Percentiles rank a stretch among this genome's conserved stretches.
Evolutionary conservation across 2,329 filamentous ascomycete species (phyloP).

Genomic region (Talaromyces sp.): DNA sequence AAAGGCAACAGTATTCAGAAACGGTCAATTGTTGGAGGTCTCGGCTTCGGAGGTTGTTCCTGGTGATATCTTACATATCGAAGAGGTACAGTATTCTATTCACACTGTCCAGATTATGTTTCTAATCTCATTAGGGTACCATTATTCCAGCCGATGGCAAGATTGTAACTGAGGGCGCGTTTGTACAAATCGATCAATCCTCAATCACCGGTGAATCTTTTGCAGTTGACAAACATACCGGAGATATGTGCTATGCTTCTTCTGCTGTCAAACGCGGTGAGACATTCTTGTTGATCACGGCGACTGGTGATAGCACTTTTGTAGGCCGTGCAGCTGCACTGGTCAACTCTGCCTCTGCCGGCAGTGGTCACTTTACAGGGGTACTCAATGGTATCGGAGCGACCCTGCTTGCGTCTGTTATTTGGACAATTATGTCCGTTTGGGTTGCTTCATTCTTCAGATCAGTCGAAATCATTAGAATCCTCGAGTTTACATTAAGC

Average conservation of each 20-base stretch:
- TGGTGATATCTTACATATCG: conserved; percentile 83
- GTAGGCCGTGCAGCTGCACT: conserved; percentile 85
- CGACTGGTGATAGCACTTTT: conserved; percentile 85
- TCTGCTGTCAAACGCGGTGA: conserved; percentile 89
- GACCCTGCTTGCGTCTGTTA: conserved; percentile 73
- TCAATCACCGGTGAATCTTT: conserved; percentile 89
- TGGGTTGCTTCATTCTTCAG: conserved; percentile 88
- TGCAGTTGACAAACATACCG: conserved; percentile 81
- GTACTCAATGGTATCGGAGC: conserved; percentile 85
- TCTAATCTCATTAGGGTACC: conserved; percentile 56
- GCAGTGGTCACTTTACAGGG: conserved; percentile 83
- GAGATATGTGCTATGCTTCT: conserved; percentile 77
- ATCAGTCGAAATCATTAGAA: conserved; percentile 72
- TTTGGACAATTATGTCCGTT: conserved; percentile 74
- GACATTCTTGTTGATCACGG: conserved; percentile 75
- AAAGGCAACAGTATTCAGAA: conserved; percentile 82
- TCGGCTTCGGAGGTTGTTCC: conserved; percentile 81
- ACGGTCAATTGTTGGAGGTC: conserved; percentile 72
- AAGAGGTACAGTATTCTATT: conserved; percentile 54
- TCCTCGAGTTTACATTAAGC: conserved; percentile 79
- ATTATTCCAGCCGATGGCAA: conserved; percentile 87
- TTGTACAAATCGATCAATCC: conserved; percentile 88
- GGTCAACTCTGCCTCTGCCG: conserved; percentile 70
- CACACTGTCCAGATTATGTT: background rate
- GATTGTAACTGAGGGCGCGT: conserved; percentile 77